A percentile compares a stretch with the other conserved stretches of the same genome.
phyloP scores from a whole-genome alignment of 2,329 filamentous ascomycete species.

The Geosmithia putterillii region DNA sequence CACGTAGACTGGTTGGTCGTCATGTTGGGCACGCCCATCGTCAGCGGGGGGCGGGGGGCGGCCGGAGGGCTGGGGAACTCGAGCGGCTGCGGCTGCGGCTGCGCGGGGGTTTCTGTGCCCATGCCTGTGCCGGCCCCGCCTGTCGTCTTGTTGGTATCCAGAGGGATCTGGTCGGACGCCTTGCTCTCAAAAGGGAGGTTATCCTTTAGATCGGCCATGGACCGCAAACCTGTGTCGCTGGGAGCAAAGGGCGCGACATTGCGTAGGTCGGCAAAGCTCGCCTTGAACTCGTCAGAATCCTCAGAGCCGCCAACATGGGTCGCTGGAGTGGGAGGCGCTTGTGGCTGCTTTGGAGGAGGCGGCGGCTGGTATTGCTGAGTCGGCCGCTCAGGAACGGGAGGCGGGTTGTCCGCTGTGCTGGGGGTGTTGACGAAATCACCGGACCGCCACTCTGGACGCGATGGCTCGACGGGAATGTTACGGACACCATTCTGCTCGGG shows the following conservation, averaged over 20 bases:
- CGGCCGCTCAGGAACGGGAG: too few species aligned
- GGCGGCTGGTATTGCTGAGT: conserved; percentile 9
- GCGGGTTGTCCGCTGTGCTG: conserved; percentile 7
- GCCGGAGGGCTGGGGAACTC: conserved; percentile 34
- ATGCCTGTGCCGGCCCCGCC: too few species aligned
- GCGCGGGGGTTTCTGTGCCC: too few species aligned
- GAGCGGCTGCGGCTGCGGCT: conserved; percentile 16
- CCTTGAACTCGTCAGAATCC: conserved; percentile 41
- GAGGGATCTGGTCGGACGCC: conserved; percentile 28
- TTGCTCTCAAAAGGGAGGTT: conserved; percentile 44
- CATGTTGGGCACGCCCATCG: conserved; percentile 27
- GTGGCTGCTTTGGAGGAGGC: conserved; percentile 9
- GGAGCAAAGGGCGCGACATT: conserved; percentile 43
- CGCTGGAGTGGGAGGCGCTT: not conserved
- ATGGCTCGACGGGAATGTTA: conserved; percentile 45
- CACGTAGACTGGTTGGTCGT: conserved; percentile 31
- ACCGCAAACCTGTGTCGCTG: conserved; percentile 34
- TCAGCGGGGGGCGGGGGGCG: conserved; percentile 33
- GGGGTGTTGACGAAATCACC: conserved; percentile 24
- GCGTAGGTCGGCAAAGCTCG: conserved; percentile 39
- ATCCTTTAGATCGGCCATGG: conserved; percentile 42
- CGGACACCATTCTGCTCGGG: conserved; percentile 20
- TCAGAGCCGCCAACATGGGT: conserved; percentile 33
- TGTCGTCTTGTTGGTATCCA: conserved; percentile 8
- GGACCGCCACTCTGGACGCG: conserved; percentile 46